Percentiles rank a stretch among this genome's conserved stretches.
Evolutionary conservation across 768 basidiomycete genomes (phyloP).

Genomic region (Termitomyces sp.): DNA sequence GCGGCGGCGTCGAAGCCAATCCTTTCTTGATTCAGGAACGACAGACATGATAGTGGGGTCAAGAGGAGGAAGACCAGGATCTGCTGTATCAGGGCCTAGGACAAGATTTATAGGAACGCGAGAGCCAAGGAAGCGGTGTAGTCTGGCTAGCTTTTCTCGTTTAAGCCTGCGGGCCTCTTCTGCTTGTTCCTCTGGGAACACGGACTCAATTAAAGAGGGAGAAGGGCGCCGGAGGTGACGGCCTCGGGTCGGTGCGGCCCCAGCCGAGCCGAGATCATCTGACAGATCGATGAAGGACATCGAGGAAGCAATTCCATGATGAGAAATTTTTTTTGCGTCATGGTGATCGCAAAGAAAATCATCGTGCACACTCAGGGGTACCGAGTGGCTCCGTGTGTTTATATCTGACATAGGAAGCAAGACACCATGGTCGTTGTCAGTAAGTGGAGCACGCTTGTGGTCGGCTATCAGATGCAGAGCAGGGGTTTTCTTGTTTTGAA

Average conservation of each 20-base stretch:
- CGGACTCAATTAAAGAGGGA: conserved; percentile 39
- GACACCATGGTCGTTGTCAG: conserved; percentile 14
- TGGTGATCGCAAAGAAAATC: conserved; percentile 26
- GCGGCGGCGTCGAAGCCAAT: conserved; percentile 43
- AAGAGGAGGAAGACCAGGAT: conserved; percentile 21
- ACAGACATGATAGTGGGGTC: conserved; percentile 17
- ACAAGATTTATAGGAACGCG: conserved; percentile 69
- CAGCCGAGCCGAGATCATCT: conserved; percentile 43
- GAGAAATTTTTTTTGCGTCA: conserved; percentile 9
- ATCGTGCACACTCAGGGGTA: conserved; percentile 45
- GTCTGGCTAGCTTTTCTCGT: conserved; percentile 71
- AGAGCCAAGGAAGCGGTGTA: conserved; percentile 84
- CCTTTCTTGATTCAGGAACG: conserved; percentile 25
- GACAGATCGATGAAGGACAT: conserved; percentile 65
- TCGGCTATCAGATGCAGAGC: conserved; percentile 15
- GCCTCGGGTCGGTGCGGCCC: conserved; percentile 14
- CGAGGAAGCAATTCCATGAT: conserved; percentile 21
- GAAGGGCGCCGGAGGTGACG: conserved; percentile 26
- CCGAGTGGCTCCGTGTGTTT: conserved; percentile 46
- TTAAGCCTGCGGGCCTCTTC: conserved; percentile 65
- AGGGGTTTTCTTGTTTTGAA: background rate
- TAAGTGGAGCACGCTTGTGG: conserved; percentile 15
- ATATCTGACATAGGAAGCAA: conserved; percentile 26
- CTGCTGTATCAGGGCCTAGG: conserved; percentile 37
- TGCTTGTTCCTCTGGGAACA: conserved; percentile 45